These are phyloP conservation scores for Thymus quinquecostatus DNA, from an alignment of 257 asterid genomes.

Conservation along the genomic window DNA sequence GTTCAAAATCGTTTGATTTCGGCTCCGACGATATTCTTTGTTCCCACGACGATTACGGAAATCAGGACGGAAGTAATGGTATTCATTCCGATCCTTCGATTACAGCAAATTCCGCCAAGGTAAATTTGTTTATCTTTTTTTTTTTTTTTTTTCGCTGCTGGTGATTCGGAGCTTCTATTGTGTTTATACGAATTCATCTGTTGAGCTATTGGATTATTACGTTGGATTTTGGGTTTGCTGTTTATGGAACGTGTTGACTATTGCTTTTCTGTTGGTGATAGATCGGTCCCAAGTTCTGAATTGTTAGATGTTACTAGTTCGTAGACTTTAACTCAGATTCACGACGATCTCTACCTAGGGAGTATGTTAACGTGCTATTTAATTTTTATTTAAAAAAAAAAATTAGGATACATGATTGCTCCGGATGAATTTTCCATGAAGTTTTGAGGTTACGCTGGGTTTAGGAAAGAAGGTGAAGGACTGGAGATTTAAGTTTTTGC, in stretches of 20 bases:
- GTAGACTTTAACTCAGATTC: background rate
- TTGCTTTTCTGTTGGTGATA: background rate
- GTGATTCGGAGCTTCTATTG: background rate
- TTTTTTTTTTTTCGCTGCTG: background rate
- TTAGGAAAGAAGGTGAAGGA: background rate
- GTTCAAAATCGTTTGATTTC: constrained; percentile 70
- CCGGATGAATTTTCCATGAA: too few species aligned
- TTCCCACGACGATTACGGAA: constrained; percentile 73
- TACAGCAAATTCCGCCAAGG: constrained; percentile 48
- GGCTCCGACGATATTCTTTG: constrained; percentile 84
- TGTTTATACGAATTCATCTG: background rate
- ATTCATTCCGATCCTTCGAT: constrained; percentile 60
- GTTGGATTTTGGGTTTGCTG: constrained; percentile 18
- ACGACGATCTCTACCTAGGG: too few species aligned
- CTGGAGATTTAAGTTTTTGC: background rate
- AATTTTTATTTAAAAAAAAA: too few species aligned
- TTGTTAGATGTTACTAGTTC: background rate
- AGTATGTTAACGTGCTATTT: too few species aligned
- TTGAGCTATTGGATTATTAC: background rate
- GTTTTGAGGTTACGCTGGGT: background rate
- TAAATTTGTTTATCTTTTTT: background rate
- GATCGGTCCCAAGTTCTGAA: background rate
- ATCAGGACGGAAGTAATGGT: constrained; percentile 65
- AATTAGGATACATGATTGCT: background rate
- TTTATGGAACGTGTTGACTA: background rate